A percentile compares a stretch with the other conserved stretches of the same genome.
Conservation (phyloP, 352 stramenopile species). For the Globisporangium yorkense region DNA sequence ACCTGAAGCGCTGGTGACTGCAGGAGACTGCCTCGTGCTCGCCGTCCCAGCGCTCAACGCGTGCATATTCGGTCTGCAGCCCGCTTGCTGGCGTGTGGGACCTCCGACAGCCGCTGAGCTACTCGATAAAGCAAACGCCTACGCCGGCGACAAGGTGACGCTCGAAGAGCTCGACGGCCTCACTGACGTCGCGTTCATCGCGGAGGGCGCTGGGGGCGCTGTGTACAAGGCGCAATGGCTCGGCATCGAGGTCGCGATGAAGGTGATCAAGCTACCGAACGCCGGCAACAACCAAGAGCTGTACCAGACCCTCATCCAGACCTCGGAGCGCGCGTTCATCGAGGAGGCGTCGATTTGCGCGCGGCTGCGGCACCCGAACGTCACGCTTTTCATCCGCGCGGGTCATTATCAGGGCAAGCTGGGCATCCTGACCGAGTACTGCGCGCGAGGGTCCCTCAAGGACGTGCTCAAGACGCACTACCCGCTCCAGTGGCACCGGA, state of each 20-base stretch:
- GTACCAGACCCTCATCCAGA: constrained; percentile 57
- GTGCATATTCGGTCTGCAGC: constrained; percentile 54
- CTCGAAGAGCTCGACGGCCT: constrained; percentile 25
- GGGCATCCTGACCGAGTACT: constrained; percentile 68
- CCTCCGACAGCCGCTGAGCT: constrained; percentile 5
- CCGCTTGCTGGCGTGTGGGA: constrained; percentile 35
- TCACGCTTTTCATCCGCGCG: constrained; percentile 69
- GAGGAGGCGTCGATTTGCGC: constrained; percentile 57
- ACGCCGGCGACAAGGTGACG: constrained; percentile 11
- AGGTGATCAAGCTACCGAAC: constrained; percentile 50
- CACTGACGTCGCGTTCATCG: constrained; percentile 30
- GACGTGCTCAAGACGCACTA: constrained; percentile 53
- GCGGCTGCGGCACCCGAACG: constrained; percentile 62
- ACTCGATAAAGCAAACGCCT: constrained; percentile 11
- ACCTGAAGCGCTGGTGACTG: constrained; percentile 20
- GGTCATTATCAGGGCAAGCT: constrained; percentile 53
- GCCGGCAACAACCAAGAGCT: constrained; percentile 25
- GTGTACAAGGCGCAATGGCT: constrained; percentile 71
- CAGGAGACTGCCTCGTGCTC: constrained; percentile 53
- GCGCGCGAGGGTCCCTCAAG: constrained; percentile 51
- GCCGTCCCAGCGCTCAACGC: constrained; percentile 50
- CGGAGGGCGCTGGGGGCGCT: constrained; percentile 42
- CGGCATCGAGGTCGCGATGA: constrained; percentile 73
- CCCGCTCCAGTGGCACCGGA: constrained; percentile 56
- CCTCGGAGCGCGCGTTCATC: constrained; percentile 57